These are phyloP conservation scores for Sclerospora graminicola DNA, from an alignment of 352 stramenopile species.

Conservation along the genomic window DNA sequence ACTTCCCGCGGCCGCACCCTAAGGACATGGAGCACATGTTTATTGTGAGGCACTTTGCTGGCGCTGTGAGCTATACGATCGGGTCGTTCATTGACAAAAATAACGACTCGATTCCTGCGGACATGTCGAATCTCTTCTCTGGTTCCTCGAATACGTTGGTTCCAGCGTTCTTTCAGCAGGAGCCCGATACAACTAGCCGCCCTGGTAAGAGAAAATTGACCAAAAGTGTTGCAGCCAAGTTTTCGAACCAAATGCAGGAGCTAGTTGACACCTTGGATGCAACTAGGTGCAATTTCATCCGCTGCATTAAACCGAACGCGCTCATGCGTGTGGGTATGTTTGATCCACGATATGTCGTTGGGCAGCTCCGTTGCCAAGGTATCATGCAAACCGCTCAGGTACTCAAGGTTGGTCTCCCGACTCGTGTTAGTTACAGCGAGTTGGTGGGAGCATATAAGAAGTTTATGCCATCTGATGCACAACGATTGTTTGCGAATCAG, in stretches of 20 bases:
- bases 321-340: slow-evolving; percentile 65
- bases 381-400: slow-evolving; percentile 86
- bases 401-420: slow-evolving; percentile 85
- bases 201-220: slow-evolving; percentile 74
- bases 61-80: slow-evolving; percentile 84
- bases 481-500: slow-evolving; percentile 66
- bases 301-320: slow-evolving; percentile 88
- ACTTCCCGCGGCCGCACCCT: slow-evolving; percentile 77
- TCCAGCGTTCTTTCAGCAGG: slow-evolving; percentile 55
- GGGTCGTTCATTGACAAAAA: slow-evolving; percentile 89
- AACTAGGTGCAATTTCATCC: slow-evolving; percentile 83
- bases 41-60: slow-evolving; percentile 85
- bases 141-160: slow-evolving; percentile 55
- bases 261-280: slow-evolving; percentile 79
- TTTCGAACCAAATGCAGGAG: slow-evolving; percentile 83
- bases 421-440: slow-evolving; percentile 84
- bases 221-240: slow-evolving; percentile 66
- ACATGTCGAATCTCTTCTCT: slow-evolving; percentile 78
- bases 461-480: slow-evolving; percentile 57
- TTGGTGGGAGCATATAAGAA: slow-evolving; percentile 81
- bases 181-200: slow-evolving; percentile 28
- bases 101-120: slow-evolving; percentile 81
- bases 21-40: slow-evolving; percentile 88
- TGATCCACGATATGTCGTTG: slow-evolving; percentile 84
- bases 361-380: slow-evolving; percentile 82